Conservation (phyloP, 2,329 filamentous ascomycete species). For the Hirsutella thompsonii region DNA sequence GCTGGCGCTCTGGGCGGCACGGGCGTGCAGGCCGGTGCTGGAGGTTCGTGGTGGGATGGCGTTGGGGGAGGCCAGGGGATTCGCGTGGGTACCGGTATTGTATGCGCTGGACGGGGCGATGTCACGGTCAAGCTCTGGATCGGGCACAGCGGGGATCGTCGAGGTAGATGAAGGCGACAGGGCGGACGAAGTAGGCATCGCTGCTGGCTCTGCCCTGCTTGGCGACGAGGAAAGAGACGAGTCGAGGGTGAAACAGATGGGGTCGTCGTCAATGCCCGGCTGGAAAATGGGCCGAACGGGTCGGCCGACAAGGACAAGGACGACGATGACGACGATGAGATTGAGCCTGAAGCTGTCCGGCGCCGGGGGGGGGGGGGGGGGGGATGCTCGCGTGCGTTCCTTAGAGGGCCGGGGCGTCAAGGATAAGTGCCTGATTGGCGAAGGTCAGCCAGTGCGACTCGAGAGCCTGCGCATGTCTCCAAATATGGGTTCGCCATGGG, state of each 20-base stretch:
- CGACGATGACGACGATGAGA: neutral
- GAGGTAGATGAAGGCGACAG: neutral
- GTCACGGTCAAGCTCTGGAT: neutral
- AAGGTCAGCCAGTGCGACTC: no score
- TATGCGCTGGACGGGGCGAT: neutral
- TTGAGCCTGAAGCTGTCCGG: neutral
- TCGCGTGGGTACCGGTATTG: slow-evolving; percentile 4
- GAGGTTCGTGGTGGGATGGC: slow-evolving; percentile 63
- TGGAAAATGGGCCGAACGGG: no score
- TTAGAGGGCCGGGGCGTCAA: no score
- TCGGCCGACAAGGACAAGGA: no score
- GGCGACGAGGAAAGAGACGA: neutral
- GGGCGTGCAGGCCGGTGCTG: slow-evolving; percentile 21
- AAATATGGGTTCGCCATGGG: no score
- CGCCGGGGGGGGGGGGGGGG: neutral
- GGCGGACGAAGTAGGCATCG: neutral
- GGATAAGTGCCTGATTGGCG: no score
- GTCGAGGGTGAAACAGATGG: no score
- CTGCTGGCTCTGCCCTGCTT: neutral
- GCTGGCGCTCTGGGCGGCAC: slow-evolving; percentile 6
- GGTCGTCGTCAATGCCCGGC: no score
- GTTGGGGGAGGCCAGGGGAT: slow-evolving; percentile 34
- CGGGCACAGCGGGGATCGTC: neutral
- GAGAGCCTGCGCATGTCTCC: no score
- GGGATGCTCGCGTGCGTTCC: no score